Evolutionary conservation across 805 yeast genomes (phyloP).

Genomic region (Candida dajiaensis): DNA sequence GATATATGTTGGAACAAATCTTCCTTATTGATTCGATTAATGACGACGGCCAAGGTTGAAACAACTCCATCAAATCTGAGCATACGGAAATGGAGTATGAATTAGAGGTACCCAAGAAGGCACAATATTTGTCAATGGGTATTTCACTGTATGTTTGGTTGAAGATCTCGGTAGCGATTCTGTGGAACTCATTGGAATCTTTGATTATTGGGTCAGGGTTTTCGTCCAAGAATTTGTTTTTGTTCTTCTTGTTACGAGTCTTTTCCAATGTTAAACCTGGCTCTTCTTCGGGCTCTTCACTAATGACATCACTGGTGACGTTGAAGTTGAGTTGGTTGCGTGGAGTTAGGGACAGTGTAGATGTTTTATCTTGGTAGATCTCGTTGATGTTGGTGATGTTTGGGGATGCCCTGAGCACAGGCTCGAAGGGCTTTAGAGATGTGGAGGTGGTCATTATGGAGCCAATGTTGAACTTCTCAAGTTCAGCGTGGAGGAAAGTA

Average conservation of each 20-base stretch:
- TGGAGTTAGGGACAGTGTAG: conserved; percentile 8
- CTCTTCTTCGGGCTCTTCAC: conserved; percentile 20
- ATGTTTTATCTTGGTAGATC: conserved; percentile 11
- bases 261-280: background rate
- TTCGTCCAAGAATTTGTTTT: background rate
- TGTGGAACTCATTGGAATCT: background rate
- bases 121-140: conserved; percentile 37
- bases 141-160: conserved; percentile 25
- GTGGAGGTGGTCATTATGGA: background rate
- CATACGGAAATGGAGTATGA: conserved; percentile 21
- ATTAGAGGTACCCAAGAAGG: conserved; percentile 31
- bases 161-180: conserved; percentile 28
- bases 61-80: conserved; percentile 30
- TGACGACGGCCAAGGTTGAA: conserved; percentile 41
- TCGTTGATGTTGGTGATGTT: conserved; percentile 17
- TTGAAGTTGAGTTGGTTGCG: conserved; percentile 8
- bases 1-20: conserved; percentile 60
- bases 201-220: background rate
- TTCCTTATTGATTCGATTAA: conserved; percentile 51
- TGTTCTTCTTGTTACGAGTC: background rate
- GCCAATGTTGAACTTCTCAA: background rate
- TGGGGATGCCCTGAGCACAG: conserved; percentile 15
- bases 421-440: background rate
- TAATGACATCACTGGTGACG: conserved; percentile 13
- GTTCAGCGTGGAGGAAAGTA: background rate